Evolutionary conservation across 441 rosid species (phyloP).

Genomic region (Populus hybrid): DNA sequence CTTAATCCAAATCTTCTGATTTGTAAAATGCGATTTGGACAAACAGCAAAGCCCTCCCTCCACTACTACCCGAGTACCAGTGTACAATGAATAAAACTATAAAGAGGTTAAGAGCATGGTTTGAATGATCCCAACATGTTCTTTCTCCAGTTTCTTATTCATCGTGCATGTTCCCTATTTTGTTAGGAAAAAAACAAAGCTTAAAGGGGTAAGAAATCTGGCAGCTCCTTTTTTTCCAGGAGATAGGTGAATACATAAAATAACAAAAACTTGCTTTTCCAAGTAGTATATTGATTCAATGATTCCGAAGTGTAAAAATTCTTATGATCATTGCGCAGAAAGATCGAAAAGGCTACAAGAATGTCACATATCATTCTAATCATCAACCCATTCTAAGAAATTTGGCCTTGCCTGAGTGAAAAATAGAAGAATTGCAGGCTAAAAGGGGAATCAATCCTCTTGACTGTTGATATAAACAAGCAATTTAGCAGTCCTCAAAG

Average conservation of each 20-base stretch:
- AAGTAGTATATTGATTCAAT: not conserved
- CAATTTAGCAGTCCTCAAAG: not conserved
- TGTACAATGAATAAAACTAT: not conserved
- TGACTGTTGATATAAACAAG: not conserved
- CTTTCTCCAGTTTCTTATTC: not conserved
- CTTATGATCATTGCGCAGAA: not conserved
- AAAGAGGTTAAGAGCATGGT: not conserved
- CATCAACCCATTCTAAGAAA: not conserved
- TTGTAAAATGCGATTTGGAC: too few relatives aligned
- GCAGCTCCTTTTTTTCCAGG: not conserved
- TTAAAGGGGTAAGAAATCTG: not conserved
- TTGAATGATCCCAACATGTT: not conserved
- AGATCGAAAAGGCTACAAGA: not conserved
- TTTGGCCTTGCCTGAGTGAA: too few relatives aligned
- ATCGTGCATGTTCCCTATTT: not conserved
- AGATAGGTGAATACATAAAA: not conserved
- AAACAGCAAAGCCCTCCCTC: not conserved
- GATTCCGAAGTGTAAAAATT: conserved; percentile 3
- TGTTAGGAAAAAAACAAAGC: not conserved
- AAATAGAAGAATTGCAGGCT: not conserved
- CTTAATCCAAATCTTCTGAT: not conserved
- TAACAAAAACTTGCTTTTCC: not conserved
- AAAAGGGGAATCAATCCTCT: not conserved
- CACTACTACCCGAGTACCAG: too few relatives aligned
- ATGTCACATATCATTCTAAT: not conserved